Percentiles rank a stretch among this genome's conserved stretches.
These are phyloP conservation scores for Colletotrichum sp. DNA, from an alignment of 2,329 filamentous ascomycete species.

Conservation along the genomic window DNA sequence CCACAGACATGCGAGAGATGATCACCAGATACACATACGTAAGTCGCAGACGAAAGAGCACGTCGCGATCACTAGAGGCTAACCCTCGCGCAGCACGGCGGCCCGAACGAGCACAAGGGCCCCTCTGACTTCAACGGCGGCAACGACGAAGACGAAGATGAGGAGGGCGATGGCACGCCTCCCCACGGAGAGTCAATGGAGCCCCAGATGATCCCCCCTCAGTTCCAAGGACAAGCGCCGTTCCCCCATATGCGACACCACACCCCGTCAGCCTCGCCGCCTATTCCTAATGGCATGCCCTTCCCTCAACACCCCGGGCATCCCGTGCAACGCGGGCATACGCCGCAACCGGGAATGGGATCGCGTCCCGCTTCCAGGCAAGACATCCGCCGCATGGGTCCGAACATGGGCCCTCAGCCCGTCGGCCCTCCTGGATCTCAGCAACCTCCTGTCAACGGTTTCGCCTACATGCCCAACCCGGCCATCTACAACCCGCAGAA, in stretches of 20 bases:
- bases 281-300: slow-evolving; percentile 78
- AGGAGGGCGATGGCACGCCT: slow-evolving; percentile 76
- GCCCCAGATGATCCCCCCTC: slow-evolving; percentile 70
- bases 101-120: slow-evolving; percentile 94
- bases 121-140: slow-evolving; percentile 90
- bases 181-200: slow-evolving; percentile 68
- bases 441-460: slow-evolving; percentile 68
- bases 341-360: slow-evolving; percentile 77
- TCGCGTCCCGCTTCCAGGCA: slow-evolving; percentile 84
- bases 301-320: slow-evolving; percentile 60
- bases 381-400: slow-evolving; percentile 76
- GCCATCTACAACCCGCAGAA: slow-evolving; percentile 80
- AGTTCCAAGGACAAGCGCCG: slow-evolving; percentile 70
- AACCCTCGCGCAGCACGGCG: slow-evolving; percentile 72
- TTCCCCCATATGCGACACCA: slow-evolving; percentile 84
- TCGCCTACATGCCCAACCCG: slow-evolving; percentile 84
- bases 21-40: slow-evolving; percentile 91
- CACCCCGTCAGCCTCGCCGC: slow-evolving; percentile 86
- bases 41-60: slow-evolving; percentile 42
- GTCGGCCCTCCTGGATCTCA: slow-evolving; percentile 61
- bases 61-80: slow-evolving; percentile 8
- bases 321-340: slow-evolving; percentile 70
- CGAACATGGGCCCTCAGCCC: slow-evolving; percentile 72
- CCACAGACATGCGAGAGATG: slow-evolving; percentile 89
- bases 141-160: slow-evolving; percentile 84